A percentile compares a stretch with the other conserved stretches of the same genome.
These are phyloP conservation scores for Paracoccidioides lutzii DNA, from an alignment of 2,329 filamentous ascomycete genomes.

Conservation along the genomic window DNA sequence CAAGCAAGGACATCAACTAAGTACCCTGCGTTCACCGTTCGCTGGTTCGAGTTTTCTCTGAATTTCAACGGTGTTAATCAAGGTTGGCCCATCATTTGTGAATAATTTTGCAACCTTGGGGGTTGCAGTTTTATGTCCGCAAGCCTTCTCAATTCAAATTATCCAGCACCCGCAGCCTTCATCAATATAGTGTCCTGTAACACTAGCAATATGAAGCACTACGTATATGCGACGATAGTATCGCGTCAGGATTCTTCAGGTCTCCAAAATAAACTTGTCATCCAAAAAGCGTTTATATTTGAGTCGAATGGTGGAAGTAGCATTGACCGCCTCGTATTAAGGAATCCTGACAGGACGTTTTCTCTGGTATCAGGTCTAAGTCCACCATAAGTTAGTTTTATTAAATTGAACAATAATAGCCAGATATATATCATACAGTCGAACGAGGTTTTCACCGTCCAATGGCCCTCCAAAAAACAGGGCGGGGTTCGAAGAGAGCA, in stretches of 20 bases:
- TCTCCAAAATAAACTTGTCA: constrained; percentile 23
- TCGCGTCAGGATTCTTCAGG: constrained; percentile 5
- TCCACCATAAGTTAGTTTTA: background rate
- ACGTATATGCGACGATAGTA: background rate
- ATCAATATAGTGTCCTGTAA: background rate
- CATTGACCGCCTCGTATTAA: constrained; percentile 14
- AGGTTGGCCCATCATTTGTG: background rate
- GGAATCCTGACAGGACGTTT: constrained; percentile 14
- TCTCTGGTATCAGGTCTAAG: constrained; percentile 13
- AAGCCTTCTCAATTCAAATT: background rate
- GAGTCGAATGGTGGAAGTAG: constrained; percentile 19
- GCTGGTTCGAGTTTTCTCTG: background rate
- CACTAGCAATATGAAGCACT: background rate
- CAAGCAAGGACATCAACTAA: constrained; percentile 33
- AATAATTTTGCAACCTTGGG: background rate
- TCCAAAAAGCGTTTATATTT: constrained; percentile 27
- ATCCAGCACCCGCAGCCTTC: too few relatives aligned
- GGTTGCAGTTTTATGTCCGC: background rate
- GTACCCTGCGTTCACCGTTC: background rate
- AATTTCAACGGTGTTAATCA: background rate
- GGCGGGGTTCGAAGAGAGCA: constrained; percentile 38
- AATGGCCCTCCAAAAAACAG: constrained; percentile 45
- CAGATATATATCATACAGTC: constrained; percentile 1
- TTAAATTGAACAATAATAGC: background rate
- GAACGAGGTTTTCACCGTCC: constrained; percentile 11